phyloP scores from a whole-genome alignment of 2,329 filamentous ascomycete species.

The Onygenales sp. region DNA sequence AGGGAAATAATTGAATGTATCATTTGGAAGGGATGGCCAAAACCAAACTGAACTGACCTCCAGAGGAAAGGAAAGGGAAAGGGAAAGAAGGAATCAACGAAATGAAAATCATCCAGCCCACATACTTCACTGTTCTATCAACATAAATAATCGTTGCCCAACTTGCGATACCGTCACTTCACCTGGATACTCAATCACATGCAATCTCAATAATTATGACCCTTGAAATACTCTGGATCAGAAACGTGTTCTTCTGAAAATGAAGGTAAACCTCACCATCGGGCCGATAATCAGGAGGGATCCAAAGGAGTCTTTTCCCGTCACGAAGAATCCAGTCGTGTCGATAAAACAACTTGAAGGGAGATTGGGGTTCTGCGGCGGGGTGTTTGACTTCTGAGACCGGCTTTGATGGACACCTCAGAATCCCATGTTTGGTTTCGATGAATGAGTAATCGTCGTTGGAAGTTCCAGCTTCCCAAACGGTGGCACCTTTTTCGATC shows the following conservation, averaged over 20 bases:
- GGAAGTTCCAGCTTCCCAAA: neutral
- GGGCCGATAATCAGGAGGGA: neutral
- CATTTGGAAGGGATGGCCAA: no score
- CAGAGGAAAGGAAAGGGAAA: no score
- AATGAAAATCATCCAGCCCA: no score
- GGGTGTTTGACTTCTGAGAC: neutral
- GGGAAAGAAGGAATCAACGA: no score
- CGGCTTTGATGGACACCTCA: neutral
- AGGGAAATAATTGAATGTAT: no score
- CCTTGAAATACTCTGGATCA: neutral
- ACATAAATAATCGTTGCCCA: no score
- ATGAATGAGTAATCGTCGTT: neutral
- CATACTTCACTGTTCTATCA: no score
- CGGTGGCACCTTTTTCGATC: neutral
- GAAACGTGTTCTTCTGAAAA: neutral
- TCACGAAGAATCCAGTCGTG: neutral
- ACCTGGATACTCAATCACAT: neutral
- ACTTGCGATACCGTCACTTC: no score
- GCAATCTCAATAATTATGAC: neutral
- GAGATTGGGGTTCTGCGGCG: neutral
- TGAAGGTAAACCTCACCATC: no score
- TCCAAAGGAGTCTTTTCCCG: neutral
- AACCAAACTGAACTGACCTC: no score
- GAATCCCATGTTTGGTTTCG: neutral
- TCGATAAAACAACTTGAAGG: neutral